Base-by-base conservation (phyloP, 2,329 filamentous ascomycete species). In the Cyphellophora europaea region DNA sequence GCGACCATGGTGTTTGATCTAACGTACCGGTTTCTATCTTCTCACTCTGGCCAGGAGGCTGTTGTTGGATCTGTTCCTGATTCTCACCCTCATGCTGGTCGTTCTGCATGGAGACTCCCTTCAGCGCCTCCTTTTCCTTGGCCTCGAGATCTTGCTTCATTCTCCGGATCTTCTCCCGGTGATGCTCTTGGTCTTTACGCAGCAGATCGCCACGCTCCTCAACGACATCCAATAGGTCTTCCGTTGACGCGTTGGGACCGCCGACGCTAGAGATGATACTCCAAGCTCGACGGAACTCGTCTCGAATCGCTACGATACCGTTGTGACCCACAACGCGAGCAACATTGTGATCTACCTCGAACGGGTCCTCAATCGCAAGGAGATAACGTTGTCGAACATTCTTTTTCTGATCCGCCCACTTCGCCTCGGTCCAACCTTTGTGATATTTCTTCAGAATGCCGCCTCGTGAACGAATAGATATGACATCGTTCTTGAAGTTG, bases 361-460 rank as follows among this genome's bases (percentile, higher is more conserved):
- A 94, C 0, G 88, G 88, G 54, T 94, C 88, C 54, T 94, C 88
- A 41, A 95, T 88, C 19, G 85, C 84, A 46, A 94, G 82, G 4
- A 94, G 70, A 55, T 86, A 93, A 10, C 86, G 76, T 51, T 87
- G 76, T 2, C 82, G 74, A 11, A 89, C 71, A 5, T 79, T 72
- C 16, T 76, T 59, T 5, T 77, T 51, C 18, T 60, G 72, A 0
- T 81, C 87, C 11, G 42, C 33, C 41, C 47, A 45, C 53, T 78
- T 82, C 4, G 85, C 84, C n/a, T 79, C 79, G 1, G 80, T 83
- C 88, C 88, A 95, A 2, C 80, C 82, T 53, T 94, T 94, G 11
- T 76, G 69, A 37, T 77, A 67, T 58, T 94, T 94, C 12, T 70
- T 68, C 12, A 85, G 52, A 4, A 88, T 64, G 0, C 87, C 87